A percentile compares a stretch with the other conserved stretches of the same genome.
phyloP scores from a whole-genome alignment of 352 stramenopile genomes.

The Phytophthora hibernalis region DNA sequence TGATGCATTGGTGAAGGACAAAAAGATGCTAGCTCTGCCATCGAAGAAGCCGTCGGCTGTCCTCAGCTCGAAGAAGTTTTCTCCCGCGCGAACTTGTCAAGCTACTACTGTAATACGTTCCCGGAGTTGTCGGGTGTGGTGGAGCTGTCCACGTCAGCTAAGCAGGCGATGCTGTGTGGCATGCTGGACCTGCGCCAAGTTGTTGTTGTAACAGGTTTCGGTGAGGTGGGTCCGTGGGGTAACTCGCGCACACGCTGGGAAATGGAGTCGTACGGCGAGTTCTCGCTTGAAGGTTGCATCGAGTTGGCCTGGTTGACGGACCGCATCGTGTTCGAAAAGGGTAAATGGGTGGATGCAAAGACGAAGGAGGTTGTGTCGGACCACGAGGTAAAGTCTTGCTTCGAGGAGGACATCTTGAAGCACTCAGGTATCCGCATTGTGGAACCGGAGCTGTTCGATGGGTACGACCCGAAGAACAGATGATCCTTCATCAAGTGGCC shows the following conservation, averaged over 20 bases:
- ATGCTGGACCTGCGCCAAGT: constrained; percentile 89
- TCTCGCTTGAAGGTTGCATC: constrained; percentile 90
- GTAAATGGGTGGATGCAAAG: constrained; percentile 85
- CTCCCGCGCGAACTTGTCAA: constrained; percentile 74
- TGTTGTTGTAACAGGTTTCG: constrained; percentile 85
- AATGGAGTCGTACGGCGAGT: constrained; percentile 91
- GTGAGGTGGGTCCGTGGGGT: constrained; percentile 87
- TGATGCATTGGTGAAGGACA: constrained; percentile 47
- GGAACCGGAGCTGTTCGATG: constrained; percentile 88
- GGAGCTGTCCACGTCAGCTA: constrained; percentile 42
- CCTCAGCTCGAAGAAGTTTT: constrained; percentile 35
- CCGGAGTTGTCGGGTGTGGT: constrained; percentile 54
- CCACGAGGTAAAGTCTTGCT: constrained; percentile 80
- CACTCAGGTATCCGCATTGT: constrained; percentile 89
- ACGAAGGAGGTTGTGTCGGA: constrained; percentile 84
- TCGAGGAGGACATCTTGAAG: constrained; percentile 82
- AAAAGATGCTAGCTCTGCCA: constrained; percentile 34
- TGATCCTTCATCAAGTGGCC: constrained; percentile 84
- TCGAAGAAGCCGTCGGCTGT: constrained; percentile 22
- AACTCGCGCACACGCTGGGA: constrained; percentile 89
- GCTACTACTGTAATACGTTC: constrained; percentile 78
- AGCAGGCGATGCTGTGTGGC: constrained; percentile 56
- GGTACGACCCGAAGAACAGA: constrained; percentile 89
- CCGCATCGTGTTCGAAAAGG: constrained; percentile 83
- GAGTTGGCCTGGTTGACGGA: constrained; percentile 89